phyloP scores from a whole-genome alignment of 1,284 basidiomycete species.

The Rhodotorula sp. region DNA sequence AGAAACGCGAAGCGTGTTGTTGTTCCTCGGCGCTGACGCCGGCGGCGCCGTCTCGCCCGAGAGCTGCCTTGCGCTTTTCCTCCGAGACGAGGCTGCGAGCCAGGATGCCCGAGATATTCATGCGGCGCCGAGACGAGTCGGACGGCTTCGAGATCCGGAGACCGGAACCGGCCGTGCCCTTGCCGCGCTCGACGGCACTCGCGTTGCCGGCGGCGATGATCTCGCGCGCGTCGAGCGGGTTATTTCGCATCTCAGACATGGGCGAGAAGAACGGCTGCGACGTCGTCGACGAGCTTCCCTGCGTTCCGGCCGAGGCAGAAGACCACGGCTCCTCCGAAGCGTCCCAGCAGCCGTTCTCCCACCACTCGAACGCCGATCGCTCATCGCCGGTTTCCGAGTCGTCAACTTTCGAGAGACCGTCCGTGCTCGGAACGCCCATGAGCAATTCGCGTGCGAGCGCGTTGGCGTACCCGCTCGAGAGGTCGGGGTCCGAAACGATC shows the following conservation, averaged over 20 bases:
- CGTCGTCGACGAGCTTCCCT: neutral
- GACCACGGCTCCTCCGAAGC: conserved; percentile 6
- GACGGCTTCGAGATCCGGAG: conserved; percentile 21
- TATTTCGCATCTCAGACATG: conserved; percentile 6
- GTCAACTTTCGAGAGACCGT: conserved; percentile 8
- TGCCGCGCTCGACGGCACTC: conserved; percentile 4
- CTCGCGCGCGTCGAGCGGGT: conserved; percentile 30
- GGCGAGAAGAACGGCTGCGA: conserved; percentile 33
- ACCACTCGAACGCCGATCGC: neutral
- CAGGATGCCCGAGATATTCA: conserved; percentile 24
- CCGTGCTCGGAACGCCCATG: conserved; percentile 28
- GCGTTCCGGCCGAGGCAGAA: neutral
- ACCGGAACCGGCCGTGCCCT: conserved; percentile 22
- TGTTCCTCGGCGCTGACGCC: neutral
- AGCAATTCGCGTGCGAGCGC: conserved; percentile 38
- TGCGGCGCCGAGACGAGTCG: conserved; percentile 23
- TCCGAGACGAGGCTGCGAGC: conserved; percentile 27
- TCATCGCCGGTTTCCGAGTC: neutral
- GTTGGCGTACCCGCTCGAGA: conserved; percentile 41
- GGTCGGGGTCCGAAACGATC: conserved; percentile 34
- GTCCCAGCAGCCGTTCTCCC: conserved; percentile 2
- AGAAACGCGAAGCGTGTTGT: neutral
- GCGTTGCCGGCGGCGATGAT: conserved; percentile 33
- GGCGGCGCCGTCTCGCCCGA: neutral
- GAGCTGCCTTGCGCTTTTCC: conserved; percentile 23